phyloP scores from a whole-genome alignment of 2,329 filamentous ascomycete genomes.

The Pseudopyrenochaeta lycopersici region DNA sequence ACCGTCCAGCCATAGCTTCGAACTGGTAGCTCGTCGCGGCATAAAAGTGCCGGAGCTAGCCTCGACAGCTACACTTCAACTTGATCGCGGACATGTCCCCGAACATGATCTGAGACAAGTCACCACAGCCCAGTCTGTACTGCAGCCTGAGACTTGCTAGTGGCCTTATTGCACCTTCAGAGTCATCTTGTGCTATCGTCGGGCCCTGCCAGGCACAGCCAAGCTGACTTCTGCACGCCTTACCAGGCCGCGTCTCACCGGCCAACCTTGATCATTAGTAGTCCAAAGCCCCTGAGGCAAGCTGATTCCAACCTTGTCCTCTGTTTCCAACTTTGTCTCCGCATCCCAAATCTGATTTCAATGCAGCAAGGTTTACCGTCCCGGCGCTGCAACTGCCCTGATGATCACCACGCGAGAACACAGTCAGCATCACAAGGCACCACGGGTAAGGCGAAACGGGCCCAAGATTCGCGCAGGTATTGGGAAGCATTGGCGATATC shows the following conservation, averaged over 20 bases:
- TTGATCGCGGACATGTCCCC: neutral
- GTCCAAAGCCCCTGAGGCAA: neutral
- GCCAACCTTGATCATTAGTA: neutral
- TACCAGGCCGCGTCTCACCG: neutral
- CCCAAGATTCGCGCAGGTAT: neutral
- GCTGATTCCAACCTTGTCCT: neutral
- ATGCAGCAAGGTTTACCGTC: neutral
- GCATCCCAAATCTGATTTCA: too few relatives aligned
- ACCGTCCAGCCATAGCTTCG: conserved; percentile 3
- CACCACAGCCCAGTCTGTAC: neutral
- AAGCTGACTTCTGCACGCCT: conserved; percentile 5
- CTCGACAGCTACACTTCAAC: neutral
- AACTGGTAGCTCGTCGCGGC: conserved; percentile 2
- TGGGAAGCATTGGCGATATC: neutral
- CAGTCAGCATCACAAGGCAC: neutral
- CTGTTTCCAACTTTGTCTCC: neutral
- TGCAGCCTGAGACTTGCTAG: neutral
- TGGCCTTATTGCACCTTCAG: conserved; percentile 1
- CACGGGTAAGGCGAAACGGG: neutral
- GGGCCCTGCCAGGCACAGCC: neutral
- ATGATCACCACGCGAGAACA: neutral
- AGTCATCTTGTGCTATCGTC: neutral
- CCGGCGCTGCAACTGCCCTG: conserved; percentile 1
- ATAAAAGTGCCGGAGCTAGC: neutral
- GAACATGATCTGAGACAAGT: neutral